Evolutionary conservation across 2,329 filamentous ascomycete genomes (phyloP).

Genomic region (Spiromastix sp.): DNA sequence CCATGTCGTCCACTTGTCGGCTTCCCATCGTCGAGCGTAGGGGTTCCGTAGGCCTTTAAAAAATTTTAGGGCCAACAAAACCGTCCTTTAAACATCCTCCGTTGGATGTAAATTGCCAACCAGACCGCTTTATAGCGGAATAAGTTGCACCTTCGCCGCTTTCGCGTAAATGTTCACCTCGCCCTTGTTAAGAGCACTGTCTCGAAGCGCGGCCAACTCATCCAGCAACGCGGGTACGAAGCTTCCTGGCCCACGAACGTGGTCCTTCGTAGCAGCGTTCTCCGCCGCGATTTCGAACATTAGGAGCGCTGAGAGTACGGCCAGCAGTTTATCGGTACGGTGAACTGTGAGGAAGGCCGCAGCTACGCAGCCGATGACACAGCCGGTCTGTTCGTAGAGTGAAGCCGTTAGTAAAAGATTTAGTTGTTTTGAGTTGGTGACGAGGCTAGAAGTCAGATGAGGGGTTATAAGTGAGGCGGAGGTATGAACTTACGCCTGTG

Average conservation of each 20-base stretch:
- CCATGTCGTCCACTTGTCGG: no score
- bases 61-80: no score
- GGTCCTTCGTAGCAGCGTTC: slow-evolving; percentile 43
- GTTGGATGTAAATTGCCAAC: no score
- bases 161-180: slow-evolving; percentile 25
- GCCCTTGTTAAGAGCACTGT: slow-evolving; percentile 21
- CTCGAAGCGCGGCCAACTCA: slow-evolving; percentile 41
- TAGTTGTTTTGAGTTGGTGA: no score
- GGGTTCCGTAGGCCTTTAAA: no score
- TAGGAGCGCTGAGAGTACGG: slow-evolving; percentile 61
- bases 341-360: slow-evolving; percentile 62
- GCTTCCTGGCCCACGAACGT: slow-evolving; percentile 69
- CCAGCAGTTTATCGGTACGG: slow-evolving; percentile 55
- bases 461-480: not conserved
- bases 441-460: not conserved
- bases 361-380: slow-evolving; percentile 71
- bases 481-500: slow-evolving; percentile 29
- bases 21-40: no score
- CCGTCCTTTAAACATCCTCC: no score
- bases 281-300: slow-evolving; percentile 73
- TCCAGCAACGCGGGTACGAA: slow-evolving; percentile 84
- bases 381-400: slow-evolving; percentile 53
- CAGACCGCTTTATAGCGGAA: slow-evolving; percentile 15
- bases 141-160: slow-evolving; percentile 26
- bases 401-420: not conserved